Evolutionary conservation across 495 filamentous ascomycete genomes (phyloP), one percentile per base, ranked within the genome.

Genomic region (Xylaria sp.): DNA sequence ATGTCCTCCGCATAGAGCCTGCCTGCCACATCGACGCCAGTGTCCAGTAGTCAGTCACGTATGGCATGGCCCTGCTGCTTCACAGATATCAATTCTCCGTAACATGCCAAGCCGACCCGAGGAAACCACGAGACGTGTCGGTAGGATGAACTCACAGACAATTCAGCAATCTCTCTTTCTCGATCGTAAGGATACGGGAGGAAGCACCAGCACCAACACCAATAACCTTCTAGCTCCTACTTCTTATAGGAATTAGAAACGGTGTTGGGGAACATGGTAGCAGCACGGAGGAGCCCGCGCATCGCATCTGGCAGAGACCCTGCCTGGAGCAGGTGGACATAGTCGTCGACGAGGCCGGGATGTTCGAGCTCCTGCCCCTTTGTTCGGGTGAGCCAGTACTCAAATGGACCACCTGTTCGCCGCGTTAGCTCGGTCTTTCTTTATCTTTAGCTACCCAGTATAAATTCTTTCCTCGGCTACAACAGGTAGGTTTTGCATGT

Each of bases 331-430:
- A 35, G 70, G 9, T 46, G 68, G 48, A 85, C 72, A 37, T 76
- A 72, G 35, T 82, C 74, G n/a, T 82, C 77, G 19, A 85, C 77
- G 24, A 78, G 21, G 19, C 61, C 61, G 5, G 64, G 33, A 50
- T 81, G 71, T 15, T 77, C 75, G 11, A 84, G 68, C 17, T 81
- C 80, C 62, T 82, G 80, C 0, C 61, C 65, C 15, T 78, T 75
- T 0, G 83, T 83, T 6, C 75, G 73, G 2, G 79, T 76, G 2
- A 85, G 72, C 83, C 83, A 85, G 65, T 85, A 85, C 73, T 84
- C 80, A 44, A 85, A 82, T 0, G 83, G 83, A 0, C 83, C 83
- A 0, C 80, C 81, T 83, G 12, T 26, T n/a, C 40, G 9, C 0
- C n/a, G 9, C 31, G 21, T 66, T 50, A 64, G 73, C 61, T 72